Evolutionary conservation across 192 early-diverging fungal species (phyloP), one percentile per base, ranked within the genome.

Genomic region (Rhizophagus prolifer): DNA sequence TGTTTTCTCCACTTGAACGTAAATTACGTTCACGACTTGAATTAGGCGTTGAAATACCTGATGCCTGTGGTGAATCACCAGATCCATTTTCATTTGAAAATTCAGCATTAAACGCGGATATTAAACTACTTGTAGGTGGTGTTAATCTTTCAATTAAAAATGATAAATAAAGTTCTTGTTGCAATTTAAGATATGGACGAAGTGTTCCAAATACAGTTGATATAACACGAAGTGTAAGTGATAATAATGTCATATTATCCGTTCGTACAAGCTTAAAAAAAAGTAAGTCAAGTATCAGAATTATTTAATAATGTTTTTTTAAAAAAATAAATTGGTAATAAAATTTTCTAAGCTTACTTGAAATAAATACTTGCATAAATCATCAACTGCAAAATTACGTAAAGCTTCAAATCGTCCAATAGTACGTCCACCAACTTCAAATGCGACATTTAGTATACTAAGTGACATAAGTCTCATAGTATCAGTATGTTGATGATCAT

Each of bases 401-500:
- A 94, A 81, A 2, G 80, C 62, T n/a, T 86, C 84, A 70, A 88
- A 88, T 16, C 79, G 84, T 6, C 90, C 87, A 61, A 99, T 91
- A 9, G 91, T 93, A 31, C 77, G 76, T 60, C 96, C 96, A 4
- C 92, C 95, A 6, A 92, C 89, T 81, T 98, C 96, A 74, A 99
- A 85, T 1, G 92, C 96, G 1, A 91, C 88, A 79, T 93, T 90
- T 73, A 97, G 84, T 31, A 97, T 91, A n/a, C 91, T 89, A 25
- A 99, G 85, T 16, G 96, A 94, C 83, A 98, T 88, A 46, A 96
- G 82, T 16, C 97, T 87, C 89, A 98, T 93, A 0, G 95, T 91
- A 81, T 99, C 97, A 0, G 95, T 97, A 82, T 98, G 96, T 72
- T 93, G 91, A 75, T 92, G 84, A 72, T 98, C 94, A 26, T 90